These are phyloP conservation scores for Dactylellina drechsleri DNA, from an alignment of 2,329 filamentous ascomycete species.

Conservation along the genomic window DNA sequence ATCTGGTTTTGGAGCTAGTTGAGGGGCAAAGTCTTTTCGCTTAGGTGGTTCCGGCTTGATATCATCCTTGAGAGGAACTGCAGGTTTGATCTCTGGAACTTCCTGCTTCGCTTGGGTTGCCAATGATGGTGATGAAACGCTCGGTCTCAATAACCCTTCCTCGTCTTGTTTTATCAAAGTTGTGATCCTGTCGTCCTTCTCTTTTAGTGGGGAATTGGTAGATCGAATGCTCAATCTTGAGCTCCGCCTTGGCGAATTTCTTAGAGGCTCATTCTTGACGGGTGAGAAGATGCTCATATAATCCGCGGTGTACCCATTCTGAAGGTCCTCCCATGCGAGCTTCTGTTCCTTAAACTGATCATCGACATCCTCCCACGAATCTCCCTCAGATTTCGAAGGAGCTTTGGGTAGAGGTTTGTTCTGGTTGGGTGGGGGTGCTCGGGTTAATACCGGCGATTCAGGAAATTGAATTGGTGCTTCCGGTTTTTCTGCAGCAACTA, in stretches of 20 bases:
- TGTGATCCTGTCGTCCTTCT: slow-evolving; percentile 31
- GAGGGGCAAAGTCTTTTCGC: slow-evolving; percentile 32
- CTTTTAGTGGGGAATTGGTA: slow-evolving; percentile 28
- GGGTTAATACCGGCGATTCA: slow-evolving; percentile 29
- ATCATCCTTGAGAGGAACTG: slow-evolving; percentile 39
- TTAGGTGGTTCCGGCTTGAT: slow-evolving; percentile 26
- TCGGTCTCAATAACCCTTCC: slow-evolving; percentile 42
- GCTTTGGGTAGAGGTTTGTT: slow-evolving; percentile 48
- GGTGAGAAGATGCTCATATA: slow-evolving; percentile 54
- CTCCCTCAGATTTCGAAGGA: slow-evolving; percentile 27
- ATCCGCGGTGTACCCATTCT: slow-evolving; percentile 47
- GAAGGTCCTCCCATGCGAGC: slow-evolving; percentile 47
- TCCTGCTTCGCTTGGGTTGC: slow-evolving; percentile 18
- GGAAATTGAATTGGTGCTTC: slow-evolving; percentile 40
- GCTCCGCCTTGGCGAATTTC: slow-evolving; percentile 39
- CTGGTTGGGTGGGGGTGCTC: slow-evolving; percentile 14
- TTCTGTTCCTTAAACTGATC: slow-evolving; percentile 49
- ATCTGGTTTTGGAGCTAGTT: not conserved
- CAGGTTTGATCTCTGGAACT: slow-evolving; percentile 20
- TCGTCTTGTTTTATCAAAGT: slow-evolving; percentile 45
- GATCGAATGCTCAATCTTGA: slow-evolving; percentile 45
- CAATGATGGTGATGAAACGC: slow-evolving; percentile 42
- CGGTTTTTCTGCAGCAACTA: slow-evolving; percentile 48
- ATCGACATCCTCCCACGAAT: slow-evolving; percentile 39
- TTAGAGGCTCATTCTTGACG: slow-evolving; percentile 45